Conservation (phyloP, 2,329 filamentous ascomycete genomes). For the Trichoderma aggressivum region DNA sequence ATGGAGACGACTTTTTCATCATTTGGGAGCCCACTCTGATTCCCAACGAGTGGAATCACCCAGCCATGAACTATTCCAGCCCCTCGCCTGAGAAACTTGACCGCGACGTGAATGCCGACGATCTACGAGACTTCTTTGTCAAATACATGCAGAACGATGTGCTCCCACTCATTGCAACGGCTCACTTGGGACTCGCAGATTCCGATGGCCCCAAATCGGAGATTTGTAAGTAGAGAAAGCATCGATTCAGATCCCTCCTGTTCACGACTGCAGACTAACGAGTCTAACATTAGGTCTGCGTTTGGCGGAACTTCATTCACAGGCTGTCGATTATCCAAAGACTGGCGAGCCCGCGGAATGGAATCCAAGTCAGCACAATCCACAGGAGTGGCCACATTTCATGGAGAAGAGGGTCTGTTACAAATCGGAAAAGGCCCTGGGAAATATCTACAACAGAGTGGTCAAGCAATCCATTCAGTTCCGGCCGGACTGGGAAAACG, state of each 20-base stretch:
- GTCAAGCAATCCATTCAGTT: conserved; percentile 57
- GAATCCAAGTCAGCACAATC: conserved; percentile 51
- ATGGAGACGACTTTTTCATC: conserved; percentile 93
- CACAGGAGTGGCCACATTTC: conserved; percentile 75
- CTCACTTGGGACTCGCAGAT: conserved; percentile 79
- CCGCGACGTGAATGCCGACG: conserved; percentile 63
- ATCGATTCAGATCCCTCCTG: background rate
- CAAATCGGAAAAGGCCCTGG: conserved; percentile 67
- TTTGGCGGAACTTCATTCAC: conserved; percentile 78
- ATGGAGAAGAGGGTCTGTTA: conserved; percentile 72
- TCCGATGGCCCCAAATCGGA: conserved; percentile 60
- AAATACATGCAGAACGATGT: conserved; percentile 89
- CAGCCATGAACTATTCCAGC: conserved; percentile 73
- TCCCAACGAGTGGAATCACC: conserved; percentile 64
- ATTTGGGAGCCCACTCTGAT: conserved; percentile 82
- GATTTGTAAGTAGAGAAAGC: conserved; percentile 54
- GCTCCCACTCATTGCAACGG: conserved; percentile 73
- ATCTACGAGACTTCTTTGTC: conserved; percentile 84
- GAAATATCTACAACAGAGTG: conserved; percentile 78
- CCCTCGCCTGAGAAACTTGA: conserved; percentile 54
- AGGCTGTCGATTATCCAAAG: conserved; percentile 92
- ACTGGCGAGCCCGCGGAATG: conserved; percentile 76
- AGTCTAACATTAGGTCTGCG: conserved; percentile 50
- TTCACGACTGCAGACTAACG: background rate
- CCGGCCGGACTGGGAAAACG: conserved; percentile 63